These are phyloP conservation scores for Hericium coralloides DNA, from an alignment of 768 basidiomycete genomes.

Conservation along the genomic window DNA sequence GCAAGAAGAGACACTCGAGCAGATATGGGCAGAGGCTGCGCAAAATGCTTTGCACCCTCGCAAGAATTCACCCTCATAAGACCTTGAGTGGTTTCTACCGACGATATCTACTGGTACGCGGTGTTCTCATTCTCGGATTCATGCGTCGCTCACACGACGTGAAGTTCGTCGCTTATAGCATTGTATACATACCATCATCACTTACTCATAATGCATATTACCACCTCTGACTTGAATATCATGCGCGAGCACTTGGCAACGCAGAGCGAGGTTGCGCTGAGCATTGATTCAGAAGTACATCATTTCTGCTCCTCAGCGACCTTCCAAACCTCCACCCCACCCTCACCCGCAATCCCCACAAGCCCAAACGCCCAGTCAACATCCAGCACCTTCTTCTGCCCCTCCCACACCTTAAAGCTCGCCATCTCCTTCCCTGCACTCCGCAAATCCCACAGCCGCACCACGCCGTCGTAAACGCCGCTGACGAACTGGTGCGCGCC, in stretches of 20 bases:
- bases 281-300: not conserved
- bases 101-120: too few species aligned
- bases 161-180: too few species aligned
- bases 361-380: slow-evolving; percentile 23
- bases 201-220: too few species aligned
- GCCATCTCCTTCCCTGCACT: slow-evolving; percentile 58
- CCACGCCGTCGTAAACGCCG: slow-evolving; percentile 72
- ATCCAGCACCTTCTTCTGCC: slow-evolving; percentile 48
- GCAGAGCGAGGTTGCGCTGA: too few species aligned
- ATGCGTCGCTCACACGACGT: too few species aligned
- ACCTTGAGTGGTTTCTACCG: too few species aligned
- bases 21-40: not conserved
- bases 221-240: too few species aligned
- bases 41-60: not conserved
- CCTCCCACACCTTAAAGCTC: slow-evolving; percentile 53
- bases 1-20: not conserved
- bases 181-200: too few species aligned
- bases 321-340: slow-evolving; percentile 23
- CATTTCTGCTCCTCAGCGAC: slow-evolving; percentile 15
- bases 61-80: too few species aligned
- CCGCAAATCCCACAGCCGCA: slow-evolving; percentile 71
- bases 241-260: too few species aligned
- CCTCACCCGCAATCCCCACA: slow-evolving; percentile 19
- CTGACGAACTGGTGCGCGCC: slow-evolving; percentile 58
- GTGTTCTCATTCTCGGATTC: too few species aligned